These are phyloP conservation scores for Leccinum aurantiacum DNA, from an alignment of 768 basidiomycete species.

Conservation along the genomic window DNA sequence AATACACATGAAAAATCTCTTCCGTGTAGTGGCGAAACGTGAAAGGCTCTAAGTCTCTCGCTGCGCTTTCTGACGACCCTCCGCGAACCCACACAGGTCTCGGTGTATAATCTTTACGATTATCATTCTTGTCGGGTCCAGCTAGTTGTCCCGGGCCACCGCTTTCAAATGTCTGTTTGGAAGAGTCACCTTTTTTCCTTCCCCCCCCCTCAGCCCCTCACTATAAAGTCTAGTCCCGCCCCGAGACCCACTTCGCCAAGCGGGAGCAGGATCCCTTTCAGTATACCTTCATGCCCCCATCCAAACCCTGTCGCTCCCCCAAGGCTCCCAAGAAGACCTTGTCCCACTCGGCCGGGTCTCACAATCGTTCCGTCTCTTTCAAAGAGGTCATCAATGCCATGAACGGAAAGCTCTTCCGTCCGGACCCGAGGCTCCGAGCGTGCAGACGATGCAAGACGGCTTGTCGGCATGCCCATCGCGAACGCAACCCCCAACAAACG, in stretches of 20 bases:
- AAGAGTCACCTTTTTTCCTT: too few species aligned
- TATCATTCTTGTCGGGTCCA: too few species aligned
- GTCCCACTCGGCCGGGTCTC: slow-evolving; percentile 12
- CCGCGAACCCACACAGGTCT: too few species aligned
- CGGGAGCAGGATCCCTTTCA: slow-evolving; percentile 32
- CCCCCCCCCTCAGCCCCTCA: slow-evolving; percentile 4
- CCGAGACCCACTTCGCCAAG: slow-evolving; percentile 7
- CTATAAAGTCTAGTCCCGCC: slow-evolving; percentile 16
- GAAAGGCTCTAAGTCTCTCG: too few species aligned
- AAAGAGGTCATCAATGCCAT: slow-evolving; percentile 56
- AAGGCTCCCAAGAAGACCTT: slow-evolving; percentile 9
- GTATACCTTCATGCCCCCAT: slow-evolving; percentile 34
- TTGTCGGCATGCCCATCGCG: slow-evolving; percentile 26
- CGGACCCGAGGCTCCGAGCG: slow-evolving; percentile 32
- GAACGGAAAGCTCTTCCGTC: slow-evolving; percentile 57
- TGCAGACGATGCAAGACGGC: slow-evolving; percentile 32
- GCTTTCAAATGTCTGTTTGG: too few species aligned
- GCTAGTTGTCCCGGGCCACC: too few species aligned
- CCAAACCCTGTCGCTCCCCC: slow-evolving; percentile 21
- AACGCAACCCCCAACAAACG: slow-evolving; percentile 17
- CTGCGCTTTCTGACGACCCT: too few species aligned
- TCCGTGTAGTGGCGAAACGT: too few species aligned
- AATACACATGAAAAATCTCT: too few species aligned
- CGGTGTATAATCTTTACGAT: too few species aligned
- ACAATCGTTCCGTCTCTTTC: slow-evolving; percentile 47